Evolutionary conservation across 371 early-diverging fungal species (phyloP), one percentile per base, ranked within the genome.

Genomic region (Syncephalastrum contaminatum): DNA sequence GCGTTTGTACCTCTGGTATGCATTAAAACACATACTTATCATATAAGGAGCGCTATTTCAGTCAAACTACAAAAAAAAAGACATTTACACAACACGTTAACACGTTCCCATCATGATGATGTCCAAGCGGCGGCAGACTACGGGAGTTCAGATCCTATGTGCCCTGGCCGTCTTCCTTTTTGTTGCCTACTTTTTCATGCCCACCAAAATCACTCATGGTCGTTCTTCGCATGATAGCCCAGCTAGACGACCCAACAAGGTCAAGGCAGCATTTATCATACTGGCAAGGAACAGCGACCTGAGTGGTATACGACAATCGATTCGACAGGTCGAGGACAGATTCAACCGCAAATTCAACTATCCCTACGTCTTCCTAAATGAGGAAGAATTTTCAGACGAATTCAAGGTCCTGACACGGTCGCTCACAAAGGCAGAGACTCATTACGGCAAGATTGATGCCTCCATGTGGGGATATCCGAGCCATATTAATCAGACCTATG

Each of bases 311-410:
- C 66, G 70, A 20, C 54, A 53, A 7, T 77, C 93, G 0, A 78
- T 98, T 57, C 78, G 73, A 22, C 81, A 87, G 64, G 74, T 94
- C 21, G 95, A 96, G 66, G 87, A 88, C 52, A 69, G 86, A 41
- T 95, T 95, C 72, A 97, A 97, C 63, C 72, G 69, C 46, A 72
- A 80, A 20, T 92, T 81, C 73, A 68, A 88, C 56, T 97, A 96
- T 66, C 96, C 96, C 1, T 97, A 93, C 70, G 91, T 97, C 16
- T 89, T 90, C 60, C 57, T 91, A 48, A 93, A 91, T 63, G 90
- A 97, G 51, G 77, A 78, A 36, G 84, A 87, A 1, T 97, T 96
- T 63, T 82, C 86, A 0, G 76, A 83, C 0, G 81, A 86, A 40
- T 97, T 97, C 68, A 90, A 89, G 64, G 58, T 64, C 30, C 40